Evolutionary conservation across 352 stramenopile genomes (phyloP).

Genomic region (Aphanomyces invadans): DNA sequence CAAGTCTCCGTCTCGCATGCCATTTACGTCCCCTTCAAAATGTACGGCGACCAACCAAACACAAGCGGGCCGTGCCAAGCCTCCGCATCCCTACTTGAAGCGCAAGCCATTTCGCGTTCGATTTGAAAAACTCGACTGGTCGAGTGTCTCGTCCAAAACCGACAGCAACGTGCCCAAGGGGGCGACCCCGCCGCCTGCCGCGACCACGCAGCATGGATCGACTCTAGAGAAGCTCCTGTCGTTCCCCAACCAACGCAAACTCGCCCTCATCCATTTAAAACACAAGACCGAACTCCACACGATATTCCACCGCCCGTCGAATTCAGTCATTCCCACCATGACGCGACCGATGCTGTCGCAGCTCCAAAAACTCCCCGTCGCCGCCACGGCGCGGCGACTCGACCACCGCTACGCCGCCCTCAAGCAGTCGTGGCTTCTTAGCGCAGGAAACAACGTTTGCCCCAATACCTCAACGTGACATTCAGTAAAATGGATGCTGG

Average conservation of each 20-base stretch:
- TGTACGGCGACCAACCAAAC: neutral
- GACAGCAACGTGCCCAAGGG: slow-evolving; percentile 20
- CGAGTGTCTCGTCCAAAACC: slow-evolving; percentile 10
- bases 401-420: neutral
- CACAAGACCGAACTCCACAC: slow-evolving; percentile 21
- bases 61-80: neutral
- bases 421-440: too few relatives aligned
- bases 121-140: slow-evolving; percentile 22
- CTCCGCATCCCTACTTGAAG: slow-evolving; percentile 23
- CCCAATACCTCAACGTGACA: too few relatives aligned
- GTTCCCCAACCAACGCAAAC: slow-evolving; percentile 8
- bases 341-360: neutral
- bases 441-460: too few relatives aligned
- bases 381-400: neutral
- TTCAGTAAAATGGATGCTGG: too few relatives aligned
- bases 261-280: slow-evolving; percentile 22
- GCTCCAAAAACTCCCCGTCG: neutral
- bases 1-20: too few relatives aligned
- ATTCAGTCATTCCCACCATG: neutral
- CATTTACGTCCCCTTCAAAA: too few relatives aligned
- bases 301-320: slow-evolving; percentile 13
- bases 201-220: neutral
- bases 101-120: slow-evolving; percentile 13
- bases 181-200: neutral
- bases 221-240: slow-evolving; percentile 1